A percentile compares a stretch with the other conserved stretches of the same genome.
phyloP scores from a whole-genome alignment of 768 basidiomycete genomes.

The Leccinum subtestaceum region DNA sequence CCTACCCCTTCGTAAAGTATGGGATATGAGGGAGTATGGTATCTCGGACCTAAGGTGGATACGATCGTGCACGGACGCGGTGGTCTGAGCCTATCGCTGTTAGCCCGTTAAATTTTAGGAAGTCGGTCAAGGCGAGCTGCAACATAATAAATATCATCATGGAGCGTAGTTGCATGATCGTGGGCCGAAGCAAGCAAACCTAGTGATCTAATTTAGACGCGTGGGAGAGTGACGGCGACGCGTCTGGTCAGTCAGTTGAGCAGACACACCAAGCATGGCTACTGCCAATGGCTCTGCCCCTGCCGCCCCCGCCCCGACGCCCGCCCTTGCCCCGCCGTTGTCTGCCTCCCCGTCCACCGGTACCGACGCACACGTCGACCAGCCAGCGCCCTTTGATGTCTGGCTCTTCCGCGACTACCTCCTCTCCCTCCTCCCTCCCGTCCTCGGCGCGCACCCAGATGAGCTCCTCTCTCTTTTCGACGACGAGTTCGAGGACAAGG shows the following conservation, averaged over 20 bases:
- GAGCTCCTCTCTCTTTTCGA: conserved; percentile 73
- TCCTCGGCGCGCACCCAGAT: conserved; percentile 65
- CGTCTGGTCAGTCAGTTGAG: not conserved
- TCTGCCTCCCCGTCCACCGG: conserved; percentile 32
- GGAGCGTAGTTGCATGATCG: no score
- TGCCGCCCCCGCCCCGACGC: not conserved
- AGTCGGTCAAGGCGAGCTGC: no score
- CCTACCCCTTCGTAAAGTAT: no score
- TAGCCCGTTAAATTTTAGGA: no score
- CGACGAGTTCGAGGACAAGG: conserved; percentile 71
- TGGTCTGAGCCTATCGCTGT: no score
- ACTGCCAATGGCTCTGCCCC: not conserved
- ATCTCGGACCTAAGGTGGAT: no score
- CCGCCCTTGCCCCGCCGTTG: conserved; percentile 25
- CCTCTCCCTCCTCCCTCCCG: conserved; percentile 68
- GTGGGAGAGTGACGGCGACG: not conserved
- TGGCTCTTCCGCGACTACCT: conserved; percentile 71
- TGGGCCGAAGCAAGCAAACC: no score
- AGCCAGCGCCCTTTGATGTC: conserved; percentile 57
- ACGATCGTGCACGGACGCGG: no score
- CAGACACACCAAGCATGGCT: not conserved
- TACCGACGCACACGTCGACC: conserved; percentile 33
- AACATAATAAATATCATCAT: no score
- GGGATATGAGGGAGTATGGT: no score
- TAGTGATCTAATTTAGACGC: not conserved